Evolutionary conservation across 1,284 basidiomycete species (phyloP), one percentile per base, ranked within the genome.

Genomic region (Grifola frondosa): DNA sequence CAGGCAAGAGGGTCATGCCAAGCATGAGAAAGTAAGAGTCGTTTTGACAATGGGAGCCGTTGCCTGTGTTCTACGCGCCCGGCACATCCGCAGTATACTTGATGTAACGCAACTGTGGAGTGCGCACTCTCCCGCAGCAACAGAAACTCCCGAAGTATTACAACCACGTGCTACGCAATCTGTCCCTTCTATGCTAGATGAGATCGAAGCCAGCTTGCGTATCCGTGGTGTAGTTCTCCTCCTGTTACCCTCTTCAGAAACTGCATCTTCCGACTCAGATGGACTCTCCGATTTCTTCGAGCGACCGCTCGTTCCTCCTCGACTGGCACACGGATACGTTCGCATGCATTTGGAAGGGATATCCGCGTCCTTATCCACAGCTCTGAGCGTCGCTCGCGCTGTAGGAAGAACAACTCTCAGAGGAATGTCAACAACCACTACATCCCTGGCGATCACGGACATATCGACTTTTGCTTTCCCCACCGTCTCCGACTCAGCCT

Each of bases 301-400:
- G 15, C 72, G 68, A 21, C 83, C 86, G 3, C 66, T 84, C 19
- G 57, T 73, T 7, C 79, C 81, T 32, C 81, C 78, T 13, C 60
- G 53, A 30, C 57, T 81, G 6, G 55, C 66, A 4, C 61, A 64
- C 35, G 69, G 75, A 21, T 88, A 79, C 55, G 49, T 78, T 29
- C 77, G 87, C 13, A 42, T 85, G 4, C 70, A 81, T 48, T 46
- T 87, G 12, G 84, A 89, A 35, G 59, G 56, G 6, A 56, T 78
- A 30, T 67, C 60, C 19, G 66, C 57, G 4, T 68, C 71, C 3
- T 40, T 66, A 12, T 66, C 66, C 13, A 58, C 61, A 28, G 44
- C 40, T 37, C 23, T 54, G 29, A 36, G 42, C 37, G 43, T 31
- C 1, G 9, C 13, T 28, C 10, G 30, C 12, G 40, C 50, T 15